Conservation (phyloP, 1,139 yeast genomes). For the Yamadazyma pseudoaaseri region DNA sequence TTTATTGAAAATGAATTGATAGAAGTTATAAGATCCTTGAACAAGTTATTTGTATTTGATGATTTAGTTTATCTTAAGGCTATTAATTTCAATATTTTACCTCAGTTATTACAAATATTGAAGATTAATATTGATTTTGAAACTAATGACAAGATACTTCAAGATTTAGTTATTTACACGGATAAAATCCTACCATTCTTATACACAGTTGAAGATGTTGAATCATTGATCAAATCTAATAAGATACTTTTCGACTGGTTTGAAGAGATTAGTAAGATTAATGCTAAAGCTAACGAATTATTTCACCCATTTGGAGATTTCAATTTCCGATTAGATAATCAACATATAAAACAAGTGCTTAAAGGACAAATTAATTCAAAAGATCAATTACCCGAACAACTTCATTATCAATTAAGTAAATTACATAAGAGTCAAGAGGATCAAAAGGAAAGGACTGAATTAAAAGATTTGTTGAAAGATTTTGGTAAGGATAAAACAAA, state of each 20-base stretch:
- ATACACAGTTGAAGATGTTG: conserved; percentile 10
- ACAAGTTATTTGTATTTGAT: conserved; percentile 21
- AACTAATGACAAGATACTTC: conserved; percentile 13
- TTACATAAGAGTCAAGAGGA: conserved; percentile 12
- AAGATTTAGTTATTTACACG: conserved; percentile 14
- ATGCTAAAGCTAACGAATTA: conserved; percentile 3
- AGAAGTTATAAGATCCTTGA: conserved; percentile 22
- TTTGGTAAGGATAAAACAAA: conserved; percentile 11
- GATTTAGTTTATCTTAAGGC: conserved; percentile 29
- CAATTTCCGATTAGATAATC: conserved; percentile 1
- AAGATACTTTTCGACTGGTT: conserved; percentile 17
- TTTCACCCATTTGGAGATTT: conserved; percentile 3
- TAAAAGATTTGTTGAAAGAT: conserved; percentile 15
- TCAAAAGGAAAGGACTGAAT: conserved; percentile 9
- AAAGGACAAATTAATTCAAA: conserved; percentile 1
- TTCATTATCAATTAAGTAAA: conserved; percentile 14
- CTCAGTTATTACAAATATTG: conserved; percentile 34
- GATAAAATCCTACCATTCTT: conserved; percentile 8
- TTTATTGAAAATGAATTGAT: conserved; percentile 23
- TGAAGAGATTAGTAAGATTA: conserved; percentile 13
- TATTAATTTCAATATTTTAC: conserved; percentile 34
- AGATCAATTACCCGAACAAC: conserved; percentile 9
- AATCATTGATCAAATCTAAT: conserved; percentile 10
- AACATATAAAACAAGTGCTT: background rate
- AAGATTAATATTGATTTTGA: conserved; percentile 28